Percentiles rank a stretch among this genome's conserved stretches.
Evolutionary conservation across 1,284 basidiomycete species (phyloP).

Genomic region (Heterobasidion irregulare): DNA sequence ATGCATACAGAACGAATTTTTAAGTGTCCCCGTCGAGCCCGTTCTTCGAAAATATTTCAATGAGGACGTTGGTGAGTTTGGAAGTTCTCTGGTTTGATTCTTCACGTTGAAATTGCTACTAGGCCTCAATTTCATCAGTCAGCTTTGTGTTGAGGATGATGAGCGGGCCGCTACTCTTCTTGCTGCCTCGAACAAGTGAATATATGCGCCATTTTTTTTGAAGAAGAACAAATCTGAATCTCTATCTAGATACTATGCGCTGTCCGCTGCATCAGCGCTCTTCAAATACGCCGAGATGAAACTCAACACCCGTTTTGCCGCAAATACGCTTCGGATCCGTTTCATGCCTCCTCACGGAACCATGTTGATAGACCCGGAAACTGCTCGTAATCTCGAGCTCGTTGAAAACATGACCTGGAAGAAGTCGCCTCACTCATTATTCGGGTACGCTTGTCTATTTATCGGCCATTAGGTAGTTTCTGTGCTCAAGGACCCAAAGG

Average conservation of each 20-base stretch:
- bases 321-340: conserved; percentile 68
- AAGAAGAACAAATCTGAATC: neutral
- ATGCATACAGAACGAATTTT: conserved; percentile 70
- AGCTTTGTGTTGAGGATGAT: conserved; percentile 70
- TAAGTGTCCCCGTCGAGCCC: conserved; percentile 53
- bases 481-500: conserved; percentile 22
- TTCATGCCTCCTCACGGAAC: conserved; percentile 80
- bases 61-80: conserved; percentile 64
- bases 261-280: conserved; percentile 78
- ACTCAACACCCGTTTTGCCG: conserved; percentile 62
- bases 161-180: conserved; percentile 70
- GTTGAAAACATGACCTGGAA: conserved; percentile 64
- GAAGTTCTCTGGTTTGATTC: conserved; percentile 24
- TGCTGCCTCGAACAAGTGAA: conserved; percentile 68
- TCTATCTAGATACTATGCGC: conserved; percentile 68
- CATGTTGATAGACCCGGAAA: conserved; percentile 89
- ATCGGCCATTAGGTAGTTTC: neutral
- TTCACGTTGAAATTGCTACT: neutral
- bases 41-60: conserved; percentile 80
- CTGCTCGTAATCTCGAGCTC: conserved; percentile 81
- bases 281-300: conserved; percentile 73
- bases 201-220: conserved; percentile 21
- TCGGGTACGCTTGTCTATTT: conserved; percentile 47
- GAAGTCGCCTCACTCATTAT: conserved; percentile 60
- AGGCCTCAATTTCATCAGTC: conserved; percentile 75